phyloP scores from a whole-genome alignment of 2,329 filamentous ascomycete genomes.

The Coniochaeta sp. region DNA sequence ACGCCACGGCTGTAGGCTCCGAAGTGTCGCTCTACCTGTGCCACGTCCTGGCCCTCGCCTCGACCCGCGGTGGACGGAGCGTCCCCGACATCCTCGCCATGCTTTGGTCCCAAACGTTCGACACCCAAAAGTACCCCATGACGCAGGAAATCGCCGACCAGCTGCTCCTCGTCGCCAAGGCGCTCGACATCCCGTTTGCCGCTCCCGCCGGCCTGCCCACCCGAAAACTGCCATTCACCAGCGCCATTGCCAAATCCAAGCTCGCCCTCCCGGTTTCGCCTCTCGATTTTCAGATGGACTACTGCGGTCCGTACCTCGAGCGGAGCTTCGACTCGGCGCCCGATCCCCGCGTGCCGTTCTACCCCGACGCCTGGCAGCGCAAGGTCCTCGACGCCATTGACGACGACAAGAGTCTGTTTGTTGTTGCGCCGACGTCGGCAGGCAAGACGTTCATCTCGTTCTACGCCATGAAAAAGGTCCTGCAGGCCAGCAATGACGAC shows the following conservation, averaged over 20 bases:
- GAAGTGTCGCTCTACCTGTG: constrained; percentile 30
- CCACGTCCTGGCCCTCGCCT: constrained; percentile 18
- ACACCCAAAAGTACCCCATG: constrained; percentile 2
- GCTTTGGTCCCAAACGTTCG: constrained; percentile 11
- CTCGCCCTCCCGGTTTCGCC: neutral
- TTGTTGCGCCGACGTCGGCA: constrained; percentile 70
- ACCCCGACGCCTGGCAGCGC: constrained; percentile 71
- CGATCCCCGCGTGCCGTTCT: constrained; percentile 62
- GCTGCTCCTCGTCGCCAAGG: constrained; percentile 7
- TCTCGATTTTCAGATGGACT: constrained; percentile 56
- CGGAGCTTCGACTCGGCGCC: constrained; percentile 62
- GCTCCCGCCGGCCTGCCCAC: neutral
- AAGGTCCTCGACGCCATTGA: constrained; percentile 69
- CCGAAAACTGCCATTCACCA: constrained; percentile 5
- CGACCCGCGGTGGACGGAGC: too few relatives aligned
- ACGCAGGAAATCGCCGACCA: constrained; percentile 6
- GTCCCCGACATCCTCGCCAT: constrained; percentile 9
- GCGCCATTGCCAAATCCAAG: constrained; percentile 3
- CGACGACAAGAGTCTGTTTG: constrained; percentile 60
- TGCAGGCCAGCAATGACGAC: constrained; percentile 60
- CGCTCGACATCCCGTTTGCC: constrained; percentile 9
- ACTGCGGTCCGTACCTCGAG: constrained; percentile 69
- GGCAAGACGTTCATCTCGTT: constrained; percentile 83
- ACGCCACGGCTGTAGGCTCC: constrained; percentile 18
- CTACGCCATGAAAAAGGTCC: constrained; percentile 73